A percentile compares a stretch with the other conserved stretches of the same genome.
phyloP scores from a whole-genome alignment of 2,329 filamentous ascomycete species.

The Pseudogymnoascus pannorum region DNA sequence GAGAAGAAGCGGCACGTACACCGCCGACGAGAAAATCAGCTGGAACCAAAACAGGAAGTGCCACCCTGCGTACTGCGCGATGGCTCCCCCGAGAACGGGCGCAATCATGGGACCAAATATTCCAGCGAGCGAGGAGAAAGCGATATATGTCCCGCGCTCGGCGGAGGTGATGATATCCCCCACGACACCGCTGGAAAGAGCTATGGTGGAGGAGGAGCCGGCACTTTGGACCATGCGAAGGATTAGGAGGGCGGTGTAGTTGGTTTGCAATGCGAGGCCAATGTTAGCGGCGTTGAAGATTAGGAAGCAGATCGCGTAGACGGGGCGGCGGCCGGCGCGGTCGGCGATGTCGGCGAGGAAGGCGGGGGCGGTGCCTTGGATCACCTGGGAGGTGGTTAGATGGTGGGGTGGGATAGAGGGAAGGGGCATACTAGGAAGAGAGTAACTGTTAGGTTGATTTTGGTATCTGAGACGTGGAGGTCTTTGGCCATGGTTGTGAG shows the following conservation, averaged over 20 bases:
- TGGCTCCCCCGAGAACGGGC: conserved; percentile 51
- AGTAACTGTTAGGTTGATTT: conserved; percentile 1
- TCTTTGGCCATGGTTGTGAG: conserved; percentile 27
- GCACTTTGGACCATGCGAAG: conserved; percentile 49
- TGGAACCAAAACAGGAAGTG: conserved; percentile 50
- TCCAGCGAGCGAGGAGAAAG: conserved; percentile 49
- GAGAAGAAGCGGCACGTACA: conserved; percentile 20
- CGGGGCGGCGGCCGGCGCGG: conserved; percentile 44
- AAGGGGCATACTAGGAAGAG: background rate
- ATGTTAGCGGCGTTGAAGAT: conserved; percentile 48
- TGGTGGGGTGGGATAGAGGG: conserved; percentile 37
- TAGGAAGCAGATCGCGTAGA: conserved; percentile 45
- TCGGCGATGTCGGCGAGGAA: conserved; percentile 51
- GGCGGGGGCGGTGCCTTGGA: conserved; percentile 51
- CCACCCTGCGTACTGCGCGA: conserved; percentile 52
- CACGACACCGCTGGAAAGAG: conserved; percentile 51
- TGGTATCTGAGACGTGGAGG: conserved; percentile 28
- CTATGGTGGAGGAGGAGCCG: conserved; percentile 51
- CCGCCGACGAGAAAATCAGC: conserved; percentile 16
- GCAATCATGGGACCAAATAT: conserved; percentile 44
- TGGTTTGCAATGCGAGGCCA: conserved; percentile 43
- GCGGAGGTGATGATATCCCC: conserved; percentile 55
- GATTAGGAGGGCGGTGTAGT: conserved; percentile 43
- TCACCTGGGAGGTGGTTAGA: conserved; percentile 36
- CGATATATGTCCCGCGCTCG: conserved; percentile 60